Percentiles rank a stretch among this genome's conserved stretches.
Evolutionary conservation across 2,329 filamentous ascomycete genomes (phyloP).

Genomic region (Trichoderma cornu-damae): DNA sequence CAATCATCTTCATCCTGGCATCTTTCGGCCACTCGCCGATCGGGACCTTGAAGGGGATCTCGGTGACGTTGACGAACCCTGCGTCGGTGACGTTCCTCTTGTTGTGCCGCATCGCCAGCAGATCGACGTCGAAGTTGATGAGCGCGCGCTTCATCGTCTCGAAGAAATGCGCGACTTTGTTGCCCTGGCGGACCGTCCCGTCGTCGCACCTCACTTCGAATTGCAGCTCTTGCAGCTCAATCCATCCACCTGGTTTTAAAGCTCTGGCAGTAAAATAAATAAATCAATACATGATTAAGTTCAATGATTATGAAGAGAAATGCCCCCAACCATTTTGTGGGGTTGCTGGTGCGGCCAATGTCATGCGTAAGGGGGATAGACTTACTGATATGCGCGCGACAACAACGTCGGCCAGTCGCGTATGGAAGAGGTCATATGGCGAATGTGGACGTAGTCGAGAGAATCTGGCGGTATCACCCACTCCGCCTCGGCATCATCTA

Average conservation of each 20-base stretch:
- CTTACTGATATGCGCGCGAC: constrained; percentile 6
- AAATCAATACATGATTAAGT: no score
- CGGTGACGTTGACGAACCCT: constrained; percentile 39
- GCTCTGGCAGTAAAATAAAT: constrained; percentile 15
- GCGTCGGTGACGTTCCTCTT: constrained; percentile 29
- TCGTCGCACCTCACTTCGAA: constrained; percentile 30
- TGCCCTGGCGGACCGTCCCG: constrained; percentile 24
- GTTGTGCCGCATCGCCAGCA: constrained; percentile 29
- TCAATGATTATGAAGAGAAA: neutral
- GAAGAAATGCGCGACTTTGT: constrained; percentile 29
- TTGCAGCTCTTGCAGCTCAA: constrained; percentile 38
- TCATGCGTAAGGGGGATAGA: neutral
- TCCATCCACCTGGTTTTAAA: constrained; percentile 42
- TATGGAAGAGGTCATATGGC: constrained; percentile 29
- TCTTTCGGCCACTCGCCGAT: constrained; percentile 46
- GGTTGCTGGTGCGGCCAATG: neutral
- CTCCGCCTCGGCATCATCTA: constrained; percentile 33
- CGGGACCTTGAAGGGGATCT: constrained; percentile 41
- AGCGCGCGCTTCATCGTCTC: constrained; percentile 28
- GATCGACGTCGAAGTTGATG: constrained; percentile 29
- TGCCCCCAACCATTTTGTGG: fast-evolving
- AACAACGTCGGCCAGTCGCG: constrained; percentile 26
- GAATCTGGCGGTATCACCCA: constrained; percentile 41
- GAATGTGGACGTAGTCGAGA: constrained; percentile 33
- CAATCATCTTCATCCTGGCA: constrained; percentile 41